Percentiles rank a stretch among this genome's conserved stretches.
These are phyloP conservation scores for Rosa chinensis DNA, from an alignment of 306 rosid species.

Conservation along the genomic window DNA sequence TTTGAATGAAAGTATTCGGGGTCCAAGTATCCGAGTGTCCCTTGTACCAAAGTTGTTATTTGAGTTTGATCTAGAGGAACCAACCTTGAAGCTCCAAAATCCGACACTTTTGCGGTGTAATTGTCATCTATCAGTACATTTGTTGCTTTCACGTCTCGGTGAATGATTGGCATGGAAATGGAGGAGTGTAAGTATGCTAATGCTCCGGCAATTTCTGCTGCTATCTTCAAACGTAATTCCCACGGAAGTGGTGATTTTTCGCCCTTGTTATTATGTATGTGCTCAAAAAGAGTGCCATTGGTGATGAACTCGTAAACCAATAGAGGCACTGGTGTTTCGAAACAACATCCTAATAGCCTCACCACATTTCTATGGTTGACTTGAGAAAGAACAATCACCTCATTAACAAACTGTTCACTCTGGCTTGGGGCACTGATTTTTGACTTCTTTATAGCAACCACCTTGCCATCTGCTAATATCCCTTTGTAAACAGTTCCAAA, in stretches of 20 bases:
- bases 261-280: conserved; percentile 10
- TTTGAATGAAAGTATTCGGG: conserved; percentile 32
- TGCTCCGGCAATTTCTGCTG: conserved; percentile 29
- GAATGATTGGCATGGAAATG: conserved; percentile 20
- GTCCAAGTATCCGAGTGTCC: conserved; percentile 27
- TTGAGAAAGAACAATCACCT: conserved; percentile 30
- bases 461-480: not conserved
- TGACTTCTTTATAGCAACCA: conserved; percentile 30
- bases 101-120: conserved; percentile 15
- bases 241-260: not conserved
- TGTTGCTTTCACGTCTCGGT: conserved; percentile 27
- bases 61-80: conserved; percentile 11
- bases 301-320: conserved; percentile 31
- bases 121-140: conserved; percentile 26
- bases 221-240: conserved; percentile 31
- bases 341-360: conserved; percentile 30
- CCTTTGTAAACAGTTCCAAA: conserved; percentile 25
- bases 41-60: conserved; percentile 13
- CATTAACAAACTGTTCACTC: conserved; percentile 30
- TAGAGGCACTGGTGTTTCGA: conserved; percentile 25
- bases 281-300: conserved; percentile 13
- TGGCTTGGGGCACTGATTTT: conserved; percentile 8
- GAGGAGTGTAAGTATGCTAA: conserved; percentile 28
- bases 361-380: conserved; percentile 34
- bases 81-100: conserved; percentile 17